These are phyloP conservation scores for Lunasporangiospora selenospora DNA, from an alignment of 192 early-diverging fungal species.

Conservation along the genomic window DNA sequence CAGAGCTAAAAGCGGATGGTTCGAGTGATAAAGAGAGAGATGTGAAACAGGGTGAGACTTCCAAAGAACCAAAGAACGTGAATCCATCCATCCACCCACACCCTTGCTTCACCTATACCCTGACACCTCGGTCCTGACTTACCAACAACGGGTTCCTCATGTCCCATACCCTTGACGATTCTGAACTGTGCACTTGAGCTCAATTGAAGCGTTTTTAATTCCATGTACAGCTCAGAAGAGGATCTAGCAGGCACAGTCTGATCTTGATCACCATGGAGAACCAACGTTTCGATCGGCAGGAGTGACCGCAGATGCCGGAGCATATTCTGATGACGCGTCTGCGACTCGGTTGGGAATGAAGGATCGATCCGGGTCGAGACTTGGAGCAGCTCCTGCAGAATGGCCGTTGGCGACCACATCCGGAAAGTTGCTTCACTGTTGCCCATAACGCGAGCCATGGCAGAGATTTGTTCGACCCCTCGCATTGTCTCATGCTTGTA, in stretches of 20 bases:
- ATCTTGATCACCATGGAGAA: constrained; percentile 50
- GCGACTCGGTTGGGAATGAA: constrained; percentile 32
- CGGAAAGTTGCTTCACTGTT: constrained; percentile 26
- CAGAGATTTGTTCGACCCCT: constrained; percentile 62
- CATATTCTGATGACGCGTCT: constrained; percentile 26
- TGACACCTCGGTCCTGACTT: not conserved
- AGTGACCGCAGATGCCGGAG: constrained; percentile 37
- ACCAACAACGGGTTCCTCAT: constrained; percentile 43
- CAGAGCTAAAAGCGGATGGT: constrained; percentile 5
- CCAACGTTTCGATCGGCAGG: constrained; percentile 41
- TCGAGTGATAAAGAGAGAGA: constrained; percentile 2
- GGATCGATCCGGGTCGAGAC: constrained; percentile 26
- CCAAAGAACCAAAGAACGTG: not conserved
- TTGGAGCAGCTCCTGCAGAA: constrained; percentile 29
- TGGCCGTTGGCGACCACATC: constrained; percentile 20
- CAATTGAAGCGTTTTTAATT: constrained; percentile 41
- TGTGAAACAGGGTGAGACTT: not conserved
- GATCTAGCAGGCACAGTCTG: constrained; percentile 33
- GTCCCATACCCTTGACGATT: constrained; percentile 32
- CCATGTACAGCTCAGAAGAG: constrained; percentile 29
- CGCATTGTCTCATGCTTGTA: constrained; percentile 56
- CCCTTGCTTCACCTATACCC: not conserved
- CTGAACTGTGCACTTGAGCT: constrained; percentile 24
- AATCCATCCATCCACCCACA: not conserved
- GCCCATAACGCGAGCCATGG: constrained; percentile 65